Percentiles rank a stretch among this genome's conserved stretches.
phyloP scores from a whole-genome alignment of 2,329 filamentous ascomycete species.

The Phyllosticta citrichinensis region DNA sequence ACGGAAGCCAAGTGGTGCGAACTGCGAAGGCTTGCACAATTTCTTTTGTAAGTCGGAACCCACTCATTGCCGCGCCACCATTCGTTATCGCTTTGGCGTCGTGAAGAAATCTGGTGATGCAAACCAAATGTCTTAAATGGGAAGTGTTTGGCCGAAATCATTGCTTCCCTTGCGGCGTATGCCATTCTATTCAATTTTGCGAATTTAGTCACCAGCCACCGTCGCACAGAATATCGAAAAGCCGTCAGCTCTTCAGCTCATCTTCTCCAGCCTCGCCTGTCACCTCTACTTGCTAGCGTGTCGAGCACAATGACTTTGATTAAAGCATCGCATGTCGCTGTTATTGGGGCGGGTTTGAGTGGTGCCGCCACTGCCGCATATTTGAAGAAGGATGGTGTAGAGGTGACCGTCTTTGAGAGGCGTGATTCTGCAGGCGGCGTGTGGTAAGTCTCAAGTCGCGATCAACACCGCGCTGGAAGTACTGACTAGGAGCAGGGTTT shows the following conservation, averaged over 20 bases:
- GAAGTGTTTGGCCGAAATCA: neutral
- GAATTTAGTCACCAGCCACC: neutral
- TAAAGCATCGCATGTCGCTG: conserved; percentile 17
- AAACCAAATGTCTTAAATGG: neutral
- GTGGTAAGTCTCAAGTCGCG: conserved; percentile 33
- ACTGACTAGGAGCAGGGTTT: conserved; percentile 30
- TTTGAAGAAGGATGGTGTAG: conserved; percentile 24
- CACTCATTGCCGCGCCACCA: neutral
- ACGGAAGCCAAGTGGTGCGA: neutral
- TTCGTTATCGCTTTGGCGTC: neutral
- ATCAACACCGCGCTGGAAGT: neutral
- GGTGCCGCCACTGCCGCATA: conserved; percentile 27
- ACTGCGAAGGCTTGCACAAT: neutral
- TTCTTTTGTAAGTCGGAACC: neutral
- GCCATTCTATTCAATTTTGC: neutral
- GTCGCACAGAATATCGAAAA: neutral
- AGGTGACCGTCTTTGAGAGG: conserved; percentile 47
- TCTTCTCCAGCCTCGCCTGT: neutral
- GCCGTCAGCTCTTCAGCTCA: conserved; percentile 6
- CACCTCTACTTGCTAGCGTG: neutral
- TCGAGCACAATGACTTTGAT: conserved; percentile 13
- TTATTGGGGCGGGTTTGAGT: conserved; percentile 29
- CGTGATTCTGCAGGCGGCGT: conserved; percentile 43
- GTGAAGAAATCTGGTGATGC: neutral
- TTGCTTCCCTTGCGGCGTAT: neutral